Evolutionary conservation across 1,284 basidiomycete species (phyloP), one percentile per base, ranked within the genome.

Genomic region (Apiotrichum porosum): DNA sequence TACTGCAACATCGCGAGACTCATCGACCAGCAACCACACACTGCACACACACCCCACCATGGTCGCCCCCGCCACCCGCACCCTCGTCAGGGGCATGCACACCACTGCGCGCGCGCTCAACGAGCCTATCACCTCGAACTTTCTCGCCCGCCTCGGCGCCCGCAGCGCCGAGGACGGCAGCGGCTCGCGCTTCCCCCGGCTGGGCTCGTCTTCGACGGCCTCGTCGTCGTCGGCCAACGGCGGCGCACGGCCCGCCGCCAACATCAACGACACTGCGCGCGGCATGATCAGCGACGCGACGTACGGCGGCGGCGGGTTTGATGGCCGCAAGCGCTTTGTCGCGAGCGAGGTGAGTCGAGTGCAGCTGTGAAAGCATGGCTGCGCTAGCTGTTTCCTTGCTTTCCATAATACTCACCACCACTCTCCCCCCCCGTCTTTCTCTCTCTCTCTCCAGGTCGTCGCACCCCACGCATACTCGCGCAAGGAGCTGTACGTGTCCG

Each of bases 401-500:
- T n/a, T n/a, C n/a, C n/a, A n/a, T n/a, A n/a, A n/a, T n/a, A n/a
- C n/a, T n/a, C n/a, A n/a, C n/a, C n/a, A n/a, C n/a, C n/a, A n/a
- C n/a, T 24, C 18, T 21, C 17, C 28, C 9, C 26, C 28, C 22
- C 18, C 12, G 17, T 40, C 26, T 12, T n/a, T 10, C 12, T 39
- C 3, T 24, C 37, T n/a, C 23, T 39, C 37, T 8, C 19, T 33
- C 13, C 42, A 57, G 56, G 34, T 52, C 35, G 40, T 37, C 39
- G 38, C 47, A 22, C 56, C 56, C 6, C 47, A 52, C 43, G 35
- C 26, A 26, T 57, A 44, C 49, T 33, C 42, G 15, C 44, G 42
- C 10, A n/a, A 38, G 15, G 35, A 37, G 30, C 52, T 65, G 28
- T 62, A 53, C 54, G 52, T 51, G 13, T 26, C 37, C 15, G 22